Percentiles rank a stretch among this genome's conserved stretches.
These are phyloP conservation scores for Mycena alexandri DNA, from an alignment of 768 basidiomycete species.

Conservation along the genomic window DNA sequence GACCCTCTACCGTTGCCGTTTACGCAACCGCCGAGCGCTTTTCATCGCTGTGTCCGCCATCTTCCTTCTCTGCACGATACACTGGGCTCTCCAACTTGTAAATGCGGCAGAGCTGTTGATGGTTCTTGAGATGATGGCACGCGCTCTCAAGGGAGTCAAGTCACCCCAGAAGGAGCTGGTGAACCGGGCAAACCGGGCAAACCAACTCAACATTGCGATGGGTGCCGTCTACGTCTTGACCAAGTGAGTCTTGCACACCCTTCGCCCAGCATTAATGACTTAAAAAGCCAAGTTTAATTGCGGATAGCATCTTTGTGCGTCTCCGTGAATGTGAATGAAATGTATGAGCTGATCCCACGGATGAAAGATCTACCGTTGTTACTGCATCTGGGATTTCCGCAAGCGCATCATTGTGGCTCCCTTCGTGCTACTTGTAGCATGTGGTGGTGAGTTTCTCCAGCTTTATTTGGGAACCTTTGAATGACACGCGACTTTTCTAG, in stretches of 20 bases:
- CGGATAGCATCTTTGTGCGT: conserved; percentile 45
- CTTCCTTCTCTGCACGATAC: conserved; percentile 26
- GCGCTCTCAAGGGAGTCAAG: background rate
- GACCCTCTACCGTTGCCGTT: conserved; percentile 11
- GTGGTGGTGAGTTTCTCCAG: conserved; percentile 37
- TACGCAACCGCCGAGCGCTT: conserved; percentile 21
- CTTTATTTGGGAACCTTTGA: no score
- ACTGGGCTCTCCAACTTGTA: conserved; percentile 31
- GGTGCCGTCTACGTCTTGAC: conserved; percentile 41
- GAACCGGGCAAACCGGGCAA: conserved; percentile 1
- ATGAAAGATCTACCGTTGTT: conserved; percentile 45
- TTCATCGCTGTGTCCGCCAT: conserved; percentile 21
- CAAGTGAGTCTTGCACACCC: conserved; percentile 39
- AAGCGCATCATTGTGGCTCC: conserved; percentile 38
- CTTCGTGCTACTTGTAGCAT: conserved; percentile 38
- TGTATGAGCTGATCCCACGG: background rate
- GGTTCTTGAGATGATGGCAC: background rate
- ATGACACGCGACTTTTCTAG: background rate
- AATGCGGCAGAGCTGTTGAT: conserved; percentile 28
- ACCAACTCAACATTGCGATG: conserved; percentile 38
- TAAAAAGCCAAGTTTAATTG: conserved; percentile 39
- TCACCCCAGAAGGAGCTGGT: background rate
- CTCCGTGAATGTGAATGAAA: background rate
- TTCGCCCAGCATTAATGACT: background rate
- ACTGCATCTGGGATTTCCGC: conserved; percentile 44